phyloP scores from a whole-genome alignment of 805 yeast species.

The Saturnispora gosingensis region DNA sequence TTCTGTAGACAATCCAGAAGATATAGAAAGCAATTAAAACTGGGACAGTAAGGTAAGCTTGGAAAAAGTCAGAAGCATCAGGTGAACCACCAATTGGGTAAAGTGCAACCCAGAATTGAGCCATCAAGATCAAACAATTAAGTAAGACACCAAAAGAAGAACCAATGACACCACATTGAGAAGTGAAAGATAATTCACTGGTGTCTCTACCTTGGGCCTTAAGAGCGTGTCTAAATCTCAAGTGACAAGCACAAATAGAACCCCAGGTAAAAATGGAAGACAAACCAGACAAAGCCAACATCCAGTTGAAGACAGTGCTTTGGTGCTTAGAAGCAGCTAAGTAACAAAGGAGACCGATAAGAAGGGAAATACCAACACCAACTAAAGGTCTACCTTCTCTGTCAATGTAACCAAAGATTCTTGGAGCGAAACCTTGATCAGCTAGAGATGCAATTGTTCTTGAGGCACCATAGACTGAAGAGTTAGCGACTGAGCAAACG shows the following conservation, averaged over 20 bases:
- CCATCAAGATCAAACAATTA: conserved; percentile 49
- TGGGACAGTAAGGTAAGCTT: conserved; percentile 53
- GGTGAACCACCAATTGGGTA: conserved; percentile 52
- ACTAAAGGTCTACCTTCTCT: conserved; percentile 66
- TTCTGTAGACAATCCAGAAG: conserved; percentile 28
- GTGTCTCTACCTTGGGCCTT: conserved; percentile 52
- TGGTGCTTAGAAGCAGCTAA: conserved; percentile 49
- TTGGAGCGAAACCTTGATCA: conserved; percentile 60
- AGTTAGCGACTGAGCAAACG: conserved; percentile 65
- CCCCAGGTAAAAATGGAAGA: conserved; percentile 73
- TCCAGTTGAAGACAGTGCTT: conserved; percentile 56
- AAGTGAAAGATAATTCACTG: conserved; percentile 54
- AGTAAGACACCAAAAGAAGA: conserved; percentile 50
- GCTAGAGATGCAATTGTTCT: conserved; percentile 61
- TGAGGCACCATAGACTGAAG: conserved; percentile 63
- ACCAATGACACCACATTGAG: conserved; percentile 60
- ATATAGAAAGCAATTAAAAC: conserved; percentile 42
- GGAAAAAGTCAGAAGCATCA: conserved; percentile 49
- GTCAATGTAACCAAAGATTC: conserved; percentile 56
- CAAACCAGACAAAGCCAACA: conserved; percentile 66
- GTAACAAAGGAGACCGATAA: conserved; percentile 49
- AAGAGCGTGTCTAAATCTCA: conserved; percentile 62
- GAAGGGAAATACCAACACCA: conserved; percentile 47
- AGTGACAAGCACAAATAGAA: conserved; percentile 54
- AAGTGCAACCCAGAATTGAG: conserved; percentile 75